A percentile compares a stretch with the other conserved stretches of the same genome.
Evolutionary conservation across 2,329 filamentous ascomycete species (phyloP).

Genomic region (Xylariaceae sp.): DNA sequence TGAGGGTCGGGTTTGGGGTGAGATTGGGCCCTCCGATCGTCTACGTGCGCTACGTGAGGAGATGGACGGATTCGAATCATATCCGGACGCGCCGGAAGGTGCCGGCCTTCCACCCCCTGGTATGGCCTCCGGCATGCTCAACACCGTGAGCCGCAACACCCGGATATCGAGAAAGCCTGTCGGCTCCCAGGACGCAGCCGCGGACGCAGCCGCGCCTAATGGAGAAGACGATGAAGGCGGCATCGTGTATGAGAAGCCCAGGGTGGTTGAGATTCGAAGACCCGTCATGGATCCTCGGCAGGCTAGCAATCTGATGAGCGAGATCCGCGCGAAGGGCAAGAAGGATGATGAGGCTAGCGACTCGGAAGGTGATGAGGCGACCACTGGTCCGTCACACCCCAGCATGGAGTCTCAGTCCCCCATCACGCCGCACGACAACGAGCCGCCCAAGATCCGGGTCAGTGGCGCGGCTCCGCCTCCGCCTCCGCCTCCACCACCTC

Average conservation of each 20-base stretch:
- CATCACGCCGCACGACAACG: conserved; percentile 54
- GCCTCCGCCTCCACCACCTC: conserved; percentile 27
- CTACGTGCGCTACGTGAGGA: conserved; percentile 85
- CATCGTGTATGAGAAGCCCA: conserved; percentile 68
- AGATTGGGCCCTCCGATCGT: conserved; percentile 82
- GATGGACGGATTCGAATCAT: conserved; percentile 63
- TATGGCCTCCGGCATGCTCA: conserved; percentile 66
- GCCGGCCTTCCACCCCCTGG: conserved; percentile 49
- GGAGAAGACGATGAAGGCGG: conserved; percentile 47
- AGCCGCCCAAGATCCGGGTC: conserved; percentile 52
- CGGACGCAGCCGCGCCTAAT: conserved; percentile 19
- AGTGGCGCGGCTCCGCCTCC: conserved; percentile 28
- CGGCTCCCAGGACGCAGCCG: conserved; percentile 24
- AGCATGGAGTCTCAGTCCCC: conserved; percentile 66
- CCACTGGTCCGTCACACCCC: conserved; percentile 67
- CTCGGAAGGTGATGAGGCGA: conserved; percentile 61
- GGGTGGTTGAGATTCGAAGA: conserved; percentile 69
- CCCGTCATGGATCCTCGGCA: conserved; percentile 58
- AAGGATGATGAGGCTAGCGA: conserved; percentile 63
- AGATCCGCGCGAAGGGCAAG: conserved; percentile 71
- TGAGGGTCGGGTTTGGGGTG: conserved; percentile 85
- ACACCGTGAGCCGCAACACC: conserved; percentile 58
- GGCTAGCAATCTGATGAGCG: conserved; percentile 56
- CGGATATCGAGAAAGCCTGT: conserved; percentile 49
- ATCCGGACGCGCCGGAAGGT: conserved; percentile 34